These are phyloP conservation scores for Pseudofabraea citricarpa DNA, from an alignment of 2,329 filamentous ascomycete species.

Conservation along the genomic window DNA sequence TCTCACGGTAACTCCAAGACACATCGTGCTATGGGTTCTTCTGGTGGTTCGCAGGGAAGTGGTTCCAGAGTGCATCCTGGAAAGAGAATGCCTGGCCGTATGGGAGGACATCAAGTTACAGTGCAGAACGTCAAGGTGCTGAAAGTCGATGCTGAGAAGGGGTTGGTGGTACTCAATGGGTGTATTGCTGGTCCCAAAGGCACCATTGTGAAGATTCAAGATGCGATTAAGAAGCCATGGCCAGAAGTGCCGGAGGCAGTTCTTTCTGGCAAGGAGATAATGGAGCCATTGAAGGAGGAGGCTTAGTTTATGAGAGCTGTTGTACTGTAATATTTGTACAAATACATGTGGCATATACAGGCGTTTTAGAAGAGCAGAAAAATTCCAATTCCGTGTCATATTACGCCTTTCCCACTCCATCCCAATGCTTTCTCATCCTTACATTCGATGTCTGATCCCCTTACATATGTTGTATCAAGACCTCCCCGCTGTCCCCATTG, in stretches of 20 bases:
- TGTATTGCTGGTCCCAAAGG: slow-evolving; percentile 85
- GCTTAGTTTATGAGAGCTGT: slow-evolving; percentile 12
- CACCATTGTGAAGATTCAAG: slow-evolving; percentile 77
- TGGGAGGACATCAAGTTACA: slow-evolving; percentile 87
- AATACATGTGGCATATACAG: slow-evolving; percentile 22
- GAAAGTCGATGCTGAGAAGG: slow-evolving; percentile 80
- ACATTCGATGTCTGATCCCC: slow-evolving; percentile 7
- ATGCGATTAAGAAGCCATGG: slow-evolving; percentile 85
- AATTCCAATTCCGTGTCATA: slow-evolving; percentile 6
- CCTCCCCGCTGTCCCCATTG: too few species aligned
- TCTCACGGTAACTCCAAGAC: slow-evolving; percentile 94
- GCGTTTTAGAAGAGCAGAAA: slow-evolving; percentile 19
- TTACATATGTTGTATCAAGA: too few species aligned
- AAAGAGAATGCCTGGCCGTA: slow-evolving; percentile 96
- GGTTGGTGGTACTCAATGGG: slow-evolving; percentile 83
- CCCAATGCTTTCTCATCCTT: slow-evolving; percentile 4
- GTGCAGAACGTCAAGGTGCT: slow-evolving; percentile 88
- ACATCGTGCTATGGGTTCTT: slow-evolving; percentile 87
- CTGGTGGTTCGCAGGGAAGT: slow-evolving; percentile 83
- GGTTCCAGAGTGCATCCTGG: slow-evolving; percentile 90
- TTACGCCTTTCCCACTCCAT: background rate
- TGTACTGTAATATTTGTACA: slow-evolving; percentile 23
- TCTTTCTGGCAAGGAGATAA: slow-evolving; percentile 30
- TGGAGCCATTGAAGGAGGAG: slow-evolving; percentile 40
- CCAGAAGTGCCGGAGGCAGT: slow-evolving; percentile 49